Evolutionary conservation across 1,139 yeast genomes (phyloP).

Genomic region (Pichia sp.): DNA sequence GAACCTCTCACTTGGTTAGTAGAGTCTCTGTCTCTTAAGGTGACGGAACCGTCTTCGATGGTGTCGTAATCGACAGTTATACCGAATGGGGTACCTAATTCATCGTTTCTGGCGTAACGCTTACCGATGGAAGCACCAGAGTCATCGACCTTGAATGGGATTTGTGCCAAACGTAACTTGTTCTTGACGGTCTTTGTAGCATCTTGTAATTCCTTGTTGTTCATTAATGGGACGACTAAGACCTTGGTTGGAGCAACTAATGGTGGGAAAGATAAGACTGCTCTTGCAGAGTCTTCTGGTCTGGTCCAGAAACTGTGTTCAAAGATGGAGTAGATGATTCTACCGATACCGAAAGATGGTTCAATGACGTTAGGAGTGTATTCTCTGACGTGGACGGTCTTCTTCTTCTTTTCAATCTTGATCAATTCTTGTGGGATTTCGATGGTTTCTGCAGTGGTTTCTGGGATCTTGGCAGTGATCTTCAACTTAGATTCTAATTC

Average conservation of each 20-base stretch:
- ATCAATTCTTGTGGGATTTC: constrained; percentile 75
- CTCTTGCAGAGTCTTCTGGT: constrained; percentile 86
- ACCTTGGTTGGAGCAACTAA: constrained; percentile 98
- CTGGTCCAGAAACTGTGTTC: constrained; percentile 97
- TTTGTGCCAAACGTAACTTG: constrained; percentile 72
- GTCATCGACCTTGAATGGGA: constrained; percentile 96
- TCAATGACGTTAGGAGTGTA: constrained; percentile 97
- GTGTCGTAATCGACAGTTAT: constrained; percentile 97
- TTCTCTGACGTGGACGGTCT: constrained; percentile 91
- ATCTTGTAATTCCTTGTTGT: constrained; percentile 78
- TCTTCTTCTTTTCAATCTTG: constrained; percentile 72
- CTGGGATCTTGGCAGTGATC: constrained; percentile 51
- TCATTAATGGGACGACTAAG: constrained; percentile 89
- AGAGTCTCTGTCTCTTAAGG: constrained; percentile 97
- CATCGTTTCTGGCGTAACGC: constrained; percentile 98
- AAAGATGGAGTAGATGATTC: constrained; percentile 88
- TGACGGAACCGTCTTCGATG: constrained; percentile 83
- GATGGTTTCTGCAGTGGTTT: constrained; percentile 23
- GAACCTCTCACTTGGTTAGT: constrained; percentile 97
- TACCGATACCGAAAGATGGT: constrained; percentile 99
- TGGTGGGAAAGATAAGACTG: constrained; percentile 82
- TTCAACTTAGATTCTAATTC: constrained; percentile 66
- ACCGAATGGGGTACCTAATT: constrained; percentile 99
- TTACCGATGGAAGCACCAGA: constrained; percentile 98
- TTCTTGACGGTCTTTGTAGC: constrained; percentile 67